Percentiles rank a stretch among this genome's conserved stretches.
These are phyloP conservation scores for Neofusicoccum laricinum DNA, from an alignment of 2,329 filamentous ascomycete genomes.

Conservation along the genomic window DNA sequence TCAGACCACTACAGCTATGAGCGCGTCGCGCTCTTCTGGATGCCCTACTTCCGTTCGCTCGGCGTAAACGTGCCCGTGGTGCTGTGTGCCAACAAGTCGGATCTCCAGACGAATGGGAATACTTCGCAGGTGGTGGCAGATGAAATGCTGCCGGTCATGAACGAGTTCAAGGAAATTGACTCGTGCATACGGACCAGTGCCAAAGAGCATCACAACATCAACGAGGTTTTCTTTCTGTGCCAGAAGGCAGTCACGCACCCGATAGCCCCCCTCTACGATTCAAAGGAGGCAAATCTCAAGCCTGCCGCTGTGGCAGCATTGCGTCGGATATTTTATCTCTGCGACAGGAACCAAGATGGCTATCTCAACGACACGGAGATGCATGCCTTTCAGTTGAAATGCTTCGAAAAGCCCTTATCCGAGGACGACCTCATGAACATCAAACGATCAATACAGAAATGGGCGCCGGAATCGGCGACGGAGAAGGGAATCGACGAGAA, in stretches of 20 bases:
- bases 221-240: conserved; percentile 93
- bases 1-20: conserved; percentile 99
- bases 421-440: conserved; percentile 84
- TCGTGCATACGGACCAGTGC: conserved; percentile 95
- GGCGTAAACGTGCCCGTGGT: conserved; percentile 99
- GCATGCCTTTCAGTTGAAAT: conserved; percentile 83
- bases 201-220: conserved; percentile 87
- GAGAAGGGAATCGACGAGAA: conserved; percentile 73
- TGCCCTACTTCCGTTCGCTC: conserved; percentile 94
- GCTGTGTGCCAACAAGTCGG: conserved; percentile 96
- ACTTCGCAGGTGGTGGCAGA: conserved; percentile 87
- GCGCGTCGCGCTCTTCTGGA: conserved; percentile 93
- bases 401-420: conserved; percentile 83
- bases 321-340: conserved; percentile 89
- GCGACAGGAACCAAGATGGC: conserved; percentile 94
- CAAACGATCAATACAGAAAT: conserved; percentile 77
- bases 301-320: conserved; percentile 83
- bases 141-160: conserved; percentile 97
- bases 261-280: conserved; percentile 93
- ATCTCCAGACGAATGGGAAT: conserved; percentile 70
- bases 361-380: conserved; percentile 88
- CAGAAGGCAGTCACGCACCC: conserved; percentile 98
- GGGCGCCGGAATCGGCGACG: conserved; percentile 60
- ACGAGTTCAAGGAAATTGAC: conserved; percentile 97
- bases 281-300: conserved; percentile 84